Conservation (phyloP, 768 basidiomycete genomes). For the Panus rudis region DNA sequence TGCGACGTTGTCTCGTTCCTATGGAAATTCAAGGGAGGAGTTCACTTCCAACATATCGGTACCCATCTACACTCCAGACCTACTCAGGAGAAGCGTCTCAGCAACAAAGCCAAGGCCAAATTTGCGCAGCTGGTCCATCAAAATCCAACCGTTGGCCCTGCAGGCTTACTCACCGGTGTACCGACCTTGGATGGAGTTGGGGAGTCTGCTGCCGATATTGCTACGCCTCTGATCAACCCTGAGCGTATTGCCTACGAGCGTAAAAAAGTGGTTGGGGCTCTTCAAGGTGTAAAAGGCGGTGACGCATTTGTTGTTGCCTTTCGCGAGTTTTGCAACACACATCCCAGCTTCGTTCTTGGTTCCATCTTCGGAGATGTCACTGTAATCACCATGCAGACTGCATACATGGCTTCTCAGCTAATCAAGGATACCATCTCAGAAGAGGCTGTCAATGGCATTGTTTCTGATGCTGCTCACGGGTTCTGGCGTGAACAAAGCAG, state of each 20-base stretch:
- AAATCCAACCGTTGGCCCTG: not conserved
- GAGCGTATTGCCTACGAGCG: conserved; percentile 3
- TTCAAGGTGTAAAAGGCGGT: too few relatives aligned
- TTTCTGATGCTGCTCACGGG: conserved; percentile 31
- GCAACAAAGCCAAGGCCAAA: not conserved
- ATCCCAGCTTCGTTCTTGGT: conserved; percentile 19
- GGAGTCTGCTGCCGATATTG: not conserved
- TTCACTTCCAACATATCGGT: not conserved
- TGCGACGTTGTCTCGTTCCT: not conserved
- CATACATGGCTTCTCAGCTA: conserved; percentile 24
- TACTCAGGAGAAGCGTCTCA: not conserved
- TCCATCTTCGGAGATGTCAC: conserved; percentile 13
- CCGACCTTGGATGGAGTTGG: not conserved
- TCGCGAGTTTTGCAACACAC: conserved; percentile 12
- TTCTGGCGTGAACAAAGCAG: conserved; percentile 24
- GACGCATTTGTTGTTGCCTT: conserved; percentile 10
- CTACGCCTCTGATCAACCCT: conserved; percentile 1
- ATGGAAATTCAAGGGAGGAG: not conserved
- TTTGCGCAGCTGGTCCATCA: not conserved
- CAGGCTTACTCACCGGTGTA: not conserved
- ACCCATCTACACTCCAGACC: not conserved
- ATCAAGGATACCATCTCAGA: conserved; percentile 15
- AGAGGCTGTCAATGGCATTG: conserved; percentile 26
- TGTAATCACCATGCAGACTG: conserved; percentile 23
- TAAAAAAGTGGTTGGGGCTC: not conserved